Evolutionary conservation across 805 yeast species (phyloP).

Genomic region (Metschnikowia dekortorum): DNA sequence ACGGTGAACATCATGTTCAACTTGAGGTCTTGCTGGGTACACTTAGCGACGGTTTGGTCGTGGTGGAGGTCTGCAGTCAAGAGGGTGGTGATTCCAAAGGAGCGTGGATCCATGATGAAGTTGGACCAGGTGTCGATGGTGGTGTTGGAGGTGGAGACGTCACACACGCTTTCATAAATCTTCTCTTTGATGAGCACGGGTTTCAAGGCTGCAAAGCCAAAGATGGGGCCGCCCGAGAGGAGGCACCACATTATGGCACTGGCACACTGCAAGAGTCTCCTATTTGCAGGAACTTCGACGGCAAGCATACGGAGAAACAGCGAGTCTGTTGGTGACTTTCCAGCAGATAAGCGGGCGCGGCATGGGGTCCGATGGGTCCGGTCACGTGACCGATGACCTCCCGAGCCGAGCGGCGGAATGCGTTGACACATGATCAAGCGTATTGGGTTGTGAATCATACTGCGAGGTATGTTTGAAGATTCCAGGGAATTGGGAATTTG

Average conservation of each 20-base stretch:
- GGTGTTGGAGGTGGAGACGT: conserved; percentile 15
- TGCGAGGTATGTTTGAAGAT: not conserved
- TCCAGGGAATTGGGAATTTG: not conserved
- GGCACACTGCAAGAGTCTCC: conserved; percentile 33
- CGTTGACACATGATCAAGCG: too few species aligned
- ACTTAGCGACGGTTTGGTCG: conserved; percentile 34
- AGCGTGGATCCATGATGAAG: conserved; percentile 11
- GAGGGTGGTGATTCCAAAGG: conserved; percentile 7
- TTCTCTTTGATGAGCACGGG: conserved; percentile 48
- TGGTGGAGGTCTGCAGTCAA: conserved; percentile 10
- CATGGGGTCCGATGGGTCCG: not conserved
- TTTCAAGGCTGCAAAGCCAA: conserved; percentile 58
- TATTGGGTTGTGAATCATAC: too few species aligned
- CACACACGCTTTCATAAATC: conserved; percentile 42
- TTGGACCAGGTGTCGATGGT: conserved; percentile 9
- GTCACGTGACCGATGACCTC: not conserved
- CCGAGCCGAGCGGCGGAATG: too few species aligned
- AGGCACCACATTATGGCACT: conserved; percentile 55
- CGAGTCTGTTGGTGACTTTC: not conserved
- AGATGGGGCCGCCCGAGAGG: conserved; percentile 54
- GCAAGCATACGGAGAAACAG: conserved; percentile 9
- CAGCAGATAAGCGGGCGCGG: not conserved
- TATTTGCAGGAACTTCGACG: conserved; percentile 10
- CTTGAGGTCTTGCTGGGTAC: conserved; percentile 51
- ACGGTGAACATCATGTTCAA: conserved; percentile 56